These are phyloP conservation scores for Aspergillus intermedius DNA, from an alignment of 2,329 filamentous ascomycete species.

Conservation along the genomic window DNA sequence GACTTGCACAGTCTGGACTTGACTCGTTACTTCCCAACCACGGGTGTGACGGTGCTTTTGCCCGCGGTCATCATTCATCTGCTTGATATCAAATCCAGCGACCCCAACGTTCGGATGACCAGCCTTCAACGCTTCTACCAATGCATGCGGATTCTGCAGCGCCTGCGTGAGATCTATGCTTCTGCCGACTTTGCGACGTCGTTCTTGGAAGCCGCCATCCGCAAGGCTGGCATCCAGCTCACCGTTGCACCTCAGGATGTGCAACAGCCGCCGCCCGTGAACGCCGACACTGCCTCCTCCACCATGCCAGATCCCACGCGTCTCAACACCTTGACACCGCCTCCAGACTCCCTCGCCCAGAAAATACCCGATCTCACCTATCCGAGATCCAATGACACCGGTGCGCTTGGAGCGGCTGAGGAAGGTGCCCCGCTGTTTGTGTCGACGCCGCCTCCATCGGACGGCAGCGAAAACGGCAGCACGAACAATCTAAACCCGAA, in stretches of 20 bases:
- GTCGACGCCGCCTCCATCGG: conserved; percentile 37
- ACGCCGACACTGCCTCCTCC: conserved; percentile 4
- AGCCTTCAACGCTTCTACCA: conserved; percentile 78
- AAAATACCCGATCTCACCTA: conserved; percentile 36
- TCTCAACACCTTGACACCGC: conserved; percentile 32
- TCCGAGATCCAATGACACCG: conserved; percentile 19
- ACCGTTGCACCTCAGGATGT: conserved; percentile 39
- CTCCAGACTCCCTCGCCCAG: conserved; percentile 34
- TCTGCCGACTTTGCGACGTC: conserved; percentile 94
- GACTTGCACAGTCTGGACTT: conserved; percentile 67
- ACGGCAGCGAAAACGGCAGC: conserved; percentile 39
- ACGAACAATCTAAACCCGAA: conserved; percentile 31
- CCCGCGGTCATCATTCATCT: conserved; percentile 92
- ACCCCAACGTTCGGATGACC: conserved; percentile 62
- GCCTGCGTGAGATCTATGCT: conserved; percentile 79
- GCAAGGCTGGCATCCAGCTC: conserved; percentile 75
- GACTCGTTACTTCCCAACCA: conserved; percentile 76
- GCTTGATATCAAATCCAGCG: conserved; percentile 80
- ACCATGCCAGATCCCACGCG: conserved; percentile 13
- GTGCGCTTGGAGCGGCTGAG: conserved; percentile 14
- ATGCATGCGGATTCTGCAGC: conserved; percentile 88
- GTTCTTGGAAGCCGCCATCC: conserved; percentile 85
- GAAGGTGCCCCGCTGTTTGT: conserved; percentile 24
- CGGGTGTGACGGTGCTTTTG: conserved; percentile 81
- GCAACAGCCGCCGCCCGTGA: conserved; percentile 9